phyloP scores from a whole-genome alignment of 2,329 filamentous ascomycete species.

The Penicillium nordicum region DNA sequence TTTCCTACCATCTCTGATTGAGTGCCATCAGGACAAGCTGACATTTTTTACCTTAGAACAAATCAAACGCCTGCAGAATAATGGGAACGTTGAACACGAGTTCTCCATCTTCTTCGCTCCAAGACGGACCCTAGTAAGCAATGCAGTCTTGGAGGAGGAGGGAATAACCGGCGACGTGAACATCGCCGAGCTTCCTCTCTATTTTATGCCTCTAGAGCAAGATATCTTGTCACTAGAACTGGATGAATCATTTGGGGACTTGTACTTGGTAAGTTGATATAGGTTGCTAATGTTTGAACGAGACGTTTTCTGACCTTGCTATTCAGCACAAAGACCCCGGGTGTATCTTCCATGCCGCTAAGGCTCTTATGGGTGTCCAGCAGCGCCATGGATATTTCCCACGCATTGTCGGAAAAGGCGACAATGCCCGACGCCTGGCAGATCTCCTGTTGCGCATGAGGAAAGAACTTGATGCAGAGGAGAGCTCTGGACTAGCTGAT shows the following conservation, averaged over 20 bases:
- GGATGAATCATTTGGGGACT: constrained; percentile 77
- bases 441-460: constrained; percentile 88
- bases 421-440: constrained; percentile 84
- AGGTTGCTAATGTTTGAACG: neutral
- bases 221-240: constrained; percentile 90
- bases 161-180: constrained; percentile 91
- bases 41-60: constrained; percentile 65
- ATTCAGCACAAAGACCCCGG: constrained; percentile 76
- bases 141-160: constrained; percentile 86
- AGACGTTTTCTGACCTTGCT: neutral
- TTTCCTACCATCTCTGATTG: constrained; percentile 36
- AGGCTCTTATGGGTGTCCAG: constrained; percentile 91
- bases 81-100: constrained; percentile 87
- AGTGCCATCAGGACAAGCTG: constrained; percentile 58
- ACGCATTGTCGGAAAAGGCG: constrained; percentile 89
- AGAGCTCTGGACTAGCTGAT: constrained; percentile 57
- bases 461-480: constrained; percentile 81
- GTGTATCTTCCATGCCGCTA: constrained; percentile 81
- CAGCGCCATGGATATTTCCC: constrained; percentile 90
- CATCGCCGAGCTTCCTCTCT: constrained; percentile 79
- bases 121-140: constrained; percentile 83
- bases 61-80: constrained; percentile 82
- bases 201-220: constrained; percentile 86
- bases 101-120: constrained; percentile 97
- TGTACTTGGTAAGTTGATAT: constrained; percentile 64